Evolutionary conservation across 495 filamentous ascomycete species (phyloP).

Genomic region (Xylaria intraflava): DNA sequence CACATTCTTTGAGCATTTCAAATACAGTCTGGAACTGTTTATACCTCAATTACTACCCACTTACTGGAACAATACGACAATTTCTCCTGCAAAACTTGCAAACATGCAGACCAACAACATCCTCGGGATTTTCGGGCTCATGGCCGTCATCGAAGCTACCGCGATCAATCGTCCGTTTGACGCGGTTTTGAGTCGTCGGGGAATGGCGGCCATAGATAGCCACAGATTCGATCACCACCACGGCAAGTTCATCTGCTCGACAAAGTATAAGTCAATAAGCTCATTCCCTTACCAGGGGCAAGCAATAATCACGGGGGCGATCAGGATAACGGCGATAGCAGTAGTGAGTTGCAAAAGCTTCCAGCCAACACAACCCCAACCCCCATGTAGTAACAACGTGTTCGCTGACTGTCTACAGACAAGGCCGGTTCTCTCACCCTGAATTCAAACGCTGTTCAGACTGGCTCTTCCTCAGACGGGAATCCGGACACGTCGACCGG

Average conservation of each 20-base stretch:
- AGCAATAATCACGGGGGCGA: conserved; percentile 11
- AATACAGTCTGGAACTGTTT: conserved; percentile 47
- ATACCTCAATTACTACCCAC: conserved; percentile 20
- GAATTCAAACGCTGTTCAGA: conserved; percentile 43
- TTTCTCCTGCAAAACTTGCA: conserved; percentile 9
- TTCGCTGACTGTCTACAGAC: not conserved
- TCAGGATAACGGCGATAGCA: conserved; percentile 12
- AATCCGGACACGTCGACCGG: conserved; percentile 35
- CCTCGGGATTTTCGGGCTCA: conserved; percentile 37
- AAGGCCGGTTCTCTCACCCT: conserved; percentile 24
- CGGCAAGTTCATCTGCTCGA: not conserved
- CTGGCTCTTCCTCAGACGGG: conserved; percentile 37
- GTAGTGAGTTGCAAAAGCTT: not conserved
- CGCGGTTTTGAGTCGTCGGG: conserved; percentile 22
- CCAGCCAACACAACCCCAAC: not conserved
- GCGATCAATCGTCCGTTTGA: conserved; percentile 32
- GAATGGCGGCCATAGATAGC: conserved; percentile 11
- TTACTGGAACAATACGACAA: conserved; percentile 13
- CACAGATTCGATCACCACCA: conserved; percentile 11
- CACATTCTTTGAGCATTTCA: conserved; percentile 30
- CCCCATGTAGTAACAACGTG: too few species aligned
- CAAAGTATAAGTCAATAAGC: not conserved
- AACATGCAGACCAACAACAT: conserved; percentile 44
- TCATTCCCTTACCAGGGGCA: conserved; percentile 7
- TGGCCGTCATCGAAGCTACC: conserved; percentile 35